phyloP scores from a whole-genome alignment of 352 stramenopile genomes.

The Thraustochytrium sp. region DNA sequence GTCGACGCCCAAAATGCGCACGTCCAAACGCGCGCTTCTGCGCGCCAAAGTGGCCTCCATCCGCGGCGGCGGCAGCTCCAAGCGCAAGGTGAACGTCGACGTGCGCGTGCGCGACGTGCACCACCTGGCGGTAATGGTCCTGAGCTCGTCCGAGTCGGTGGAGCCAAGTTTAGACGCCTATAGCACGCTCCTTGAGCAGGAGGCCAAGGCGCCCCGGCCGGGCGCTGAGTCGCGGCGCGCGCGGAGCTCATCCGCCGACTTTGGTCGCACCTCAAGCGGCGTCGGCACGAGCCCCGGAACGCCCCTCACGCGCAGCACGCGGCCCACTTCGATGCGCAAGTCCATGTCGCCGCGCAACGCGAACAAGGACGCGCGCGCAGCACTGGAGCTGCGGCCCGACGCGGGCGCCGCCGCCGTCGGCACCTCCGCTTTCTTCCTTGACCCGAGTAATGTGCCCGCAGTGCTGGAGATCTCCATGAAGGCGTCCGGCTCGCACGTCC shows the following conservation, averaged over 20 bases:
- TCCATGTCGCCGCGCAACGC: neutral
- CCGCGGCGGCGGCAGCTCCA: neutral
- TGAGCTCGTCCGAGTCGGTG: neutral
- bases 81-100: neutral
- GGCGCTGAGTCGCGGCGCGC: neutral
- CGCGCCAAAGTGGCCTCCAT: neutral
- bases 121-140: neutral
- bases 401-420: neutral
- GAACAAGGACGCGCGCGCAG: neutral
- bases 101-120: neutral
- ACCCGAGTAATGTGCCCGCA: neutral
- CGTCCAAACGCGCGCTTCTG: neutral
- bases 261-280: no score
- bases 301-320: neutral
- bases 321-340: neutral
- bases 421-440: neutral
- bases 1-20: neutral
- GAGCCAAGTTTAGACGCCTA: neutral
- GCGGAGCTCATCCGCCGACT: neutral
- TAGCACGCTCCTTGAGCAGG: neutral
- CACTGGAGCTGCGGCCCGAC: neutral
- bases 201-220: neutral
- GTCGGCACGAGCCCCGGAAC: no score
- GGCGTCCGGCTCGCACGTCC: neutral
- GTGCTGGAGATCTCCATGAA: conserved; percentile 2